Conservation (phyloP, 768 basidiomycete species). For the Phlegmacium glaucopus region DNA sequence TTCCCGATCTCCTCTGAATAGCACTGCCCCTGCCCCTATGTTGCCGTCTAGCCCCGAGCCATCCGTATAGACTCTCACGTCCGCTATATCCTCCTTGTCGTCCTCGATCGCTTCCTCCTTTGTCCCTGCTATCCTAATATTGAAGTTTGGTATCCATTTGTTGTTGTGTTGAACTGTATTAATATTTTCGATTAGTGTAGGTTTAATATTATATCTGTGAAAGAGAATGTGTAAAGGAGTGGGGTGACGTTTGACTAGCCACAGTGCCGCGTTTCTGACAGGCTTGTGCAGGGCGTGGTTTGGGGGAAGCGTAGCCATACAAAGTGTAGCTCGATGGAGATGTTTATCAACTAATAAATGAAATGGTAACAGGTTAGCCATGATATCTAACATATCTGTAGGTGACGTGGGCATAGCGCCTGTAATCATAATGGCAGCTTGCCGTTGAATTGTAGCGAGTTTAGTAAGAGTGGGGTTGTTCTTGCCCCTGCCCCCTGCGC, state of each 20-base stretch:
- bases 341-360: neutral
- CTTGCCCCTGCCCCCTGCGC: neutral
- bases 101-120: neutral
- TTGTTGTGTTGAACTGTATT: neutral
- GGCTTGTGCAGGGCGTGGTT: neutral
- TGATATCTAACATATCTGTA: conserved; percentile 10
- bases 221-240: neutral
- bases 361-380: conserved; percentile 11
- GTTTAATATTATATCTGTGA: neutral
- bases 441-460: conserved; percentile 8
- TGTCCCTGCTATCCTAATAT: neutral
- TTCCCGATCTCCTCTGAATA: neutral
- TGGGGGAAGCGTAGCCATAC: neutral
- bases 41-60: conserved; percentile 9
- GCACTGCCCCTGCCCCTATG: conserved; percentile 8
- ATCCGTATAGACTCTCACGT: conserved; percentile 13
- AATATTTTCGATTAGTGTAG: neutral
- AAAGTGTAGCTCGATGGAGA: neutral
- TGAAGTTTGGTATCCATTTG: neutral
- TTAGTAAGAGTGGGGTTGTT: neutral
- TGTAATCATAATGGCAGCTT: conserved; percentile 9
- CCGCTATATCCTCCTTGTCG: conserved; percentile 1
- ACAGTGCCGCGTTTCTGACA: neutral
- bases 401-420: conserved; percentile 14
- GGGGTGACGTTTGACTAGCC: neutral